phyloP scores from a whole-genome alignment of 768 basidiomycete genomes.

The Podaxis sp. region DNA sequence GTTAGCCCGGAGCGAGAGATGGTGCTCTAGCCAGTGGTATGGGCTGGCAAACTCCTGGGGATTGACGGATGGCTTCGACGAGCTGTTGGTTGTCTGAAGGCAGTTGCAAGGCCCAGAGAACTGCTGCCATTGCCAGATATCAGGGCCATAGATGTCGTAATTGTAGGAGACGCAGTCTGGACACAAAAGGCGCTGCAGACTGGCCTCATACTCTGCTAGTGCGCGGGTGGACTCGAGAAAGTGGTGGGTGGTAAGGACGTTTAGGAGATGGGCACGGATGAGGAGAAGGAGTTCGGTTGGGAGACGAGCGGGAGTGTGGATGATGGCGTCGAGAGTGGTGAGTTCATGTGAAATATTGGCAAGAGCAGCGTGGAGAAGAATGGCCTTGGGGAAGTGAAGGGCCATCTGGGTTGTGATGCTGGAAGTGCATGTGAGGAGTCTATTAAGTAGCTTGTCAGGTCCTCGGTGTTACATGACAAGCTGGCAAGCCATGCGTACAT shows the following conservation, averaged over 20 bases:
- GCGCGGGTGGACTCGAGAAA: conserved; percentile 41
- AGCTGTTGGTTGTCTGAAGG: conserved; percentile 19
- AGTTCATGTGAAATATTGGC: conserved; percentile 48
- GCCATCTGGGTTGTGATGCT: conserved; percentile 18
- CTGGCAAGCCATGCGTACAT: not conserved
- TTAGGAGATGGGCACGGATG: conserved; percentile 49
- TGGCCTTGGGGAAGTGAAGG: conserved; percentile 19
- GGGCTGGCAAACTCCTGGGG: conserved; percentile 36
- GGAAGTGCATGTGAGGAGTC: conserved; percentile 18
- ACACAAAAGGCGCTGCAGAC: conserved; percentile 43
- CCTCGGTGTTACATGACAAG: conserved; percentile 11
- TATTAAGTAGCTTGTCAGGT: conserved; percentile 7
- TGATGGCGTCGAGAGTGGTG: conserved; percentile 40
- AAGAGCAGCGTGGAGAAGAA: conserved; percentile 54
- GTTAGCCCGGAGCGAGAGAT: conserved; percentile 40
- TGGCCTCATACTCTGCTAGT: conserved; percentile 40
- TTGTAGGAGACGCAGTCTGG: conserved; percentile 51
- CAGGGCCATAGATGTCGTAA: conserved; percentile 51
- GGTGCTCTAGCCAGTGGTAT: conserved; percentile 44
- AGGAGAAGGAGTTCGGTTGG: conserved; percentile 54
- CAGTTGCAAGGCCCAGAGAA: conserved; percentile 53
- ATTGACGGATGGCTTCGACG: conserved; percentile 13
- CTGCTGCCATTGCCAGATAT: conserved; percentile 55
- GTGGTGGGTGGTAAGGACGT: conserved; percentile 40
- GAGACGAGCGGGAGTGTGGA: conserved; percentile 28